Evolutionary conservation across 2,329 filamentous ascomycete species (phyloP).

Genomic region (Ophiostoma ips): DNA sequence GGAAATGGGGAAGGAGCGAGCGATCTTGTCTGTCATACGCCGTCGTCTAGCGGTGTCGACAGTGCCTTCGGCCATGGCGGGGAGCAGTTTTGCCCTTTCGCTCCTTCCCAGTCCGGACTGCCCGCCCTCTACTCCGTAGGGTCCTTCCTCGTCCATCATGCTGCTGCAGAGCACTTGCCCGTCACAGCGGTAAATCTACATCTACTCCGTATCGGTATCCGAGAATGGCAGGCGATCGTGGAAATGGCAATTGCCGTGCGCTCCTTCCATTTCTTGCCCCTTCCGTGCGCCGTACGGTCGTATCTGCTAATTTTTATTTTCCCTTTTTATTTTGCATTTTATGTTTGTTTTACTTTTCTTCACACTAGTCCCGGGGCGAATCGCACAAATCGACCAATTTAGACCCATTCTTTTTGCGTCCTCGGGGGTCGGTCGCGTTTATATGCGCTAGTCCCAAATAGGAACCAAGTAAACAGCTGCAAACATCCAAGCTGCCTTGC

Average conservation of each 20-base stretch:
- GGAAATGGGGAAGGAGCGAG: conserved; percentile 6
- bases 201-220: neutral
- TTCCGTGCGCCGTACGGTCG: no score
- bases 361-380: no score
- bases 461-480: conserved; percentile 9
- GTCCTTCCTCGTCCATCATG: conserved; percentile 1
- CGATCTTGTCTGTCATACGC: neutral
- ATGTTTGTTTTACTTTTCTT: neutral
- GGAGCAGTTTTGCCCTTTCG: neutral
- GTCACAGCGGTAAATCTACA: neutral
- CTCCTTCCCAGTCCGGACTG: conserved; percentile 3
- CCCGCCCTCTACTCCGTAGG: neutral
- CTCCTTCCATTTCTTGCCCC: neutral
- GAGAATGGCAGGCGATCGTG: neutral
- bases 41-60: conserved; percentile 1
- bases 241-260: neutral
- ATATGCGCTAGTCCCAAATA: neutral
- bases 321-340: neutral
- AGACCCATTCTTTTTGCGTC: neutral
- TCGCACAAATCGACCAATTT: neutral
- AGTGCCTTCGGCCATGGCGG: neutral
- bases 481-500: neutral
- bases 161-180: neutral
- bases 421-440: neutral
- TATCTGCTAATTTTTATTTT: neutral